Percentiles rank a stretch among this genome's conserved stretches.
phyloP scores from a whole-genome alignment of 2,329 filamentous ascomycete genomes.

The Colletotrichum neosansevieriae region DNA sequence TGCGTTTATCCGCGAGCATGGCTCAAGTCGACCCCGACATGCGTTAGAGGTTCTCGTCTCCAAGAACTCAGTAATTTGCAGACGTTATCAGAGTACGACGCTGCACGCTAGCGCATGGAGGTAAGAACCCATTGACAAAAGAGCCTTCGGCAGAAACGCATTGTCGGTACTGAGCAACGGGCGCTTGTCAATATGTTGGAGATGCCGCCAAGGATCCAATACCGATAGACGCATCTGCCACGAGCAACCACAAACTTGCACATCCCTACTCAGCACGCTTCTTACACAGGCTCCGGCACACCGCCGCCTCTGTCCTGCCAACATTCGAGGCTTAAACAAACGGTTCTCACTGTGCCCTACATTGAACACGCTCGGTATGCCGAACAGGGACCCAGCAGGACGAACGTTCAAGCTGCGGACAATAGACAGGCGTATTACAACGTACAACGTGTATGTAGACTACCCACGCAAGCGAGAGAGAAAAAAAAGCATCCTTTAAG shows the following conservation, averaged over 20 bases:
- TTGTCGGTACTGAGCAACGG: neutral
- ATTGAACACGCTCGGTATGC: no score
- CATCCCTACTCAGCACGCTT: neutral
- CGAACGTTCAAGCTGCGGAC: no score
- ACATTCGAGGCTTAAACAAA: no score
- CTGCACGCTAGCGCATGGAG: neutral
- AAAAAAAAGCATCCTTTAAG: neutral
- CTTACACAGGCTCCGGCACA: no score
- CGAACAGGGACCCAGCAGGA: no score
- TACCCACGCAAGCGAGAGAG: neutral
- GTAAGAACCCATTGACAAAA: constrained; percentile 11
- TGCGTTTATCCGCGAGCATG: neutral
- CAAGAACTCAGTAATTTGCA: no score
- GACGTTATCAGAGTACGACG: neutral
- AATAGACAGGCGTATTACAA: neutral
- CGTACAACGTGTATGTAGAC: neutral
- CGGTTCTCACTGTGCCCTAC: no score
- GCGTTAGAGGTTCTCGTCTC: neutral
- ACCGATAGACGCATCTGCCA: neutral
- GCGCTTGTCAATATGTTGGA: no score
- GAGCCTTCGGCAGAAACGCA: neutral
- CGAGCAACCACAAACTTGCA: neutral
- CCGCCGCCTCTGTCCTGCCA: no score
- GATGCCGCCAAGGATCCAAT: neutral
- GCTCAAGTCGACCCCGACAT: neutral